phyloP scores from a whole-genome alignment of 495 filamentous ascomycete genomes.

The Tuber indicum region DNA sequence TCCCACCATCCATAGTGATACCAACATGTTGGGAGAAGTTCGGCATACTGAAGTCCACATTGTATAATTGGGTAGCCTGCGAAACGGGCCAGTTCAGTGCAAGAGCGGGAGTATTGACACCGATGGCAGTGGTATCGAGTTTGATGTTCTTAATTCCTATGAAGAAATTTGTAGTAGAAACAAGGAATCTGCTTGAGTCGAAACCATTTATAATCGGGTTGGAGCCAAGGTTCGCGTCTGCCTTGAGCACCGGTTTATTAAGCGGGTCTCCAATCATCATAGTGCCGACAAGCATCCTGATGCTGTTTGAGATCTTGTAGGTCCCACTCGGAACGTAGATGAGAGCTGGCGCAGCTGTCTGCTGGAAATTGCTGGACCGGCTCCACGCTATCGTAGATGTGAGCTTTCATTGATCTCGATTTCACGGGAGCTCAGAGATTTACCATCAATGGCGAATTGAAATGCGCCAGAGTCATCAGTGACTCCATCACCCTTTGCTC shows the following conservation, averaged over 20 bases:
- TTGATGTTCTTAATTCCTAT: slow-evolving; percentile 71
- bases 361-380: slow-evolving; percentile 44
- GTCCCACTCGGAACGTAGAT: slow-evolving; percentile 62
- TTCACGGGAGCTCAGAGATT: slow-evolving; percentile 21
- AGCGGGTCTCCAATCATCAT: slow-evolving; percentile 64
- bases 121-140: slow-evolving; percentile 62
- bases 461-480: slow-evolving; percentile 62
- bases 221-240: slow-evolving; percentile 48
- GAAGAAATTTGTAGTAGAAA: slow-evolving; percentile 67
- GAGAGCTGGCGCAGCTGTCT: slow-evolving; percentile 54
- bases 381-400: slow-evolving; percentile 36
- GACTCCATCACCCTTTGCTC: slow-evolving; percentile 49
- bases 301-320: slow-evolving; percentile 54
- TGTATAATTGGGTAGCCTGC: slow-evolving; percentile 70
- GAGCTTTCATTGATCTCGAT: slow-evolving; percentile 44
- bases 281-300: slow-evolving; percentile 55
- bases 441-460: slow-evolving; percentile 54
- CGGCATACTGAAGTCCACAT: slow-evolving; percentile 67
- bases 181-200: slow-evolving; percentile 64
- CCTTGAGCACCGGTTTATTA: slow-evolving; percentile 58
- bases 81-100: slow-evolving; percentile 78
- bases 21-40: slow-evolving; percentile 57
- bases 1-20: slow-evolving; percentile 67
- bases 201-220: slow-evolving; percentile 49
- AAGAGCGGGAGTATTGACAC: slow-evolving; percentile 47